Evolutionary conservation across 2,329 filamentous ascomycete species (phyloP), one percentile per base, ranked within the genome.

Genomic region (Epicoccum sorghinum): DNA sequence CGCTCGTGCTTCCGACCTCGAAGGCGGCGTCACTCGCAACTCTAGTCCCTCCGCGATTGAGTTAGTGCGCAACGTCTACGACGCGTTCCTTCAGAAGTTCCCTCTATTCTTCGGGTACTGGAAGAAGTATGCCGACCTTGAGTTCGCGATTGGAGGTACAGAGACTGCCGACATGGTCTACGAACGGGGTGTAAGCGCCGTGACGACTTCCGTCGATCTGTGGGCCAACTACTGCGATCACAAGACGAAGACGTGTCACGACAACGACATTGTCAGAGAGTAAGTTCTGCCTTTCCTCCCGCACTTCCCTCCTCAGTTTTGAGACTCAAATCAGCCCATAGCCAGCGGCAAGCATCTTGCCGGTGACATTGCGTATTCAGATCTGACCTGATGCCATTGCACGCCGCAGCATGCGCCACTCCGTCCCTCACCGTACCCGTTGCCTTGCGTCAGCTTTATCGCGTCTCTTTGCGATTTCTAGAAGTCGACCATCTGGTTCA

Each of bases 101-200:
- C 95, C 95, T 3, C 83, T 98, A 9, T 86, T 98, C 35, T 99
- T 98, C 69, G 95, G 93, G 47, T 99, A 98, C 80, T 99, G 95
- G 95, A 98, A 98, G 81, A 98, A 97, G 75, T 99, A 98, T 82
- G 95, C 95, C 70, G 93, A 98, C 69, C 83, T 96, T 60, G 95
- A 99, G 72, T 99, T 99, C 78, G 92, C 92, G 45, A 96, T 99
- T 62, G 92, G 92, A 4, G 95, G 95, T 14, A 96, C 95, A 4
- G 95, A 99, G 80, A 93, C 93, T 38, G 95, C 95, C 48, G 95
- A 98, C 76, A 96, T 97, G 89, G 92, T 97, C 44, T 99, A 97
- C 69, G 95, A 99, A 79, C 87, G 95, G 74, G 95, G 95, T 64
- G 89, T 96, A 68, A 91, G 93, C 38, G 95, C 91, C 77, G 92